These are phyloP conservation scores for Xylaria arbuscula DNA, from an alignment of 2,329 filamentous ascomycete genomes.

Conservation along the genomic window DNA sequence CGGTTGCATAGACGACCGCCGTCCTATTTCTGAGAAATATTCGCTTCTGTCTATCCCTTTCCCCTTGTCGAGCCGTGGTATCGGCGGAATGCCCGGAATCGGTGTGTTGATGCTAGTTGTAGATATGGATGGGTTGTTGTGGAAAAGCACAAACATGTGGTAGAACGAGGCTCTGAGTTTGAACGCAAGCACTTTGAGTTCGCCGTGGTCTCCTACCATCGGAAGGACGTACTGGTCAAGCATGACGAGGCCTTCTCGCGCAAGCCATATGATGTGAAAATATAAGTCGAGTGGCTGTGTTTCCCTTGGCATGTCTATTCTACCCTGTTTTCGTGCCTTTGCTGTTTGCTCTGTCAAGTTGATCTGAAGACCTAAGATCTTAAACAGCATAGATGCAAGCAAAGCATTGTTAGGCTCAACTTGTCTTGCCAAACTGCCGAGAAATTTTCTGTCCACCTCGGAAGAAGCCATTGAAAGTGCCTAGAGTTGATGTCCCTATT, in stretches of 20 bases:
- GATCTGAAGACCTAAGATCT: constrained; percentile 89
- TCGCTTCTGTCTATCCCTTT: constrained; percentile 60
- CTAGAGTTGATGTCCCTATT: not conserved
- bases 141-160: constrained; percentile 95
- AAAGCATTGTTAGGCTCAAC: constrained; percentile 82
- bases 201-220: constrained; percentile 79
- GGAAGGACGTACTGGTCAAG: constrained; percentile 89
- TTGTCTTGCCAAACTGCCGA: constrained; percentile 86
- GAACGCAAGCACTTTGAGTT: constrained; percentile 88
- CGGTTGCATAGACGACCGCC: constrained; percentile 59
- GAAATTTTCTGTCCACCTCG: constrained; percentile 96
- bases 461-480: constrained; percentile 82
- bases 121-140: constrained; percentile 86
- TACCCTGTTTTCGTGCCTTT: constrained; percentile 83
- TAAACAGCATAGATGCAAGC: constrained; percentile 85
- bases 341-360: constrained; percentile 87
- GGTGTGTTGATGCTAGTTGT: constrained; percentile 65
- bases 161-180: constrained; percentile 95
- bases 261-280: constrained; percentile 92
- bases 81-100: constrained; percentile 34
- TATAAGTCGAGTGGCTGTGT: constrained; percentile 86
- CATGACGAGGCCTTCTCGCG: constrained; percentile 88
- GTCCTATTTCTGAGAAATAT: constrained; percentile 57
- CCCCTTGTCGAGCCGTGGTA: constrained; percentile 57
- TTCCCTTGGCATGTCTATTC: constrained; percentile 80